phyloP scores from a whole-genome alignment of 805 yeast genomes.

The Priceomyces castillae region DNA sequence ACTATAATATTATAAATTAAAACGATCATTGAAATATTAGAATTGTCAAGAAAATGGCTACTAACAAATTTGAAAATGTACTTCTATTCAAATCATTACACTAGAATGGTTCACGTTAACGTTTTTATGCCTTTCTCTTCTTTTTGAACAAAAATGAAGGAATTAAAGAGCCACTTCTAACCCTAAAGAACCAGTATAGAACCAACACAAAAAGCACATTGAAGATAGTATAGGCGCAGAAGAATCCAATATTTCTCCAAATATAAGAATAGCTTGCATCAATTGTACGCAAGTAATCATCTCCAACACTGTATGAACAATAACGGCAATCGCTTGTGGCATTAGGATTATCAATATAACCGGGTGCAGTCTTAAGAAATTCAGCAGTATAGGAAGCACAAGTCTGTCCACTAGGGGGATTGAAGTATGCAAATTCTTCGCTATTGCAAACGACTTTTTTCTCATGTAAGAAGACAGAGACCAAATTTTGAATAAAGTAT shows the following conservation, averaged over 20 bases:
- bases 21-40: too few species aligned
- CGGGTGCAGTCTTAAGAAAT: constrained; percentile 44
- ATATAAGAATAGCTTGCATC: constrained; percentile 45
- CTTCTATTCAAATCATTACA: too few species aligned
- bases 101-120: too few species aligned
- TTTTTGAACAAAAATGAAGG: constrained; percentile 6
- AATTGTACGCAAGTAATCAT: constrained; percentile 44
- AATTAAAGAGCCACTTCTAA: constrained; percentile 10
- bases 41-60: too few species aligned
- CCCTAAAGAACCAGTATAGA: constrained; percentile 30
- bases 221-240: constrained; percentile 55
- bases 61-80: too few species aligned
- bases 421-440: constrained; percentile 26
- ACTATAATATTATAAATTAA: too few species aligned
- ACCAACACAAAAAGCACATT: constrained; percentile 44
- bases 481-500: constrained; percentile 60
- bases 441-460: constrained; percentile 42
- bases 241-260: constrained; percentile 69
- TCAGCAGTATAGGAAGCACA: constrained; percentile 54
- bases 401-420: constrained; percentile 55
- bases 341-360: constrained; percentile 56
- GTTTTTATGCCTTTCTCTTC: not conserved
- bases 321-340: constrained; percentile 49
- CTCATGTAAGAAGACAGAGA: constrained; percentile 45
- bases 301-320: constrained; percentile 46